Evolutionary conservation across 352 stramenopile species (phyloP).

Genomic region (Globisporangium mamillatum): DNA sequence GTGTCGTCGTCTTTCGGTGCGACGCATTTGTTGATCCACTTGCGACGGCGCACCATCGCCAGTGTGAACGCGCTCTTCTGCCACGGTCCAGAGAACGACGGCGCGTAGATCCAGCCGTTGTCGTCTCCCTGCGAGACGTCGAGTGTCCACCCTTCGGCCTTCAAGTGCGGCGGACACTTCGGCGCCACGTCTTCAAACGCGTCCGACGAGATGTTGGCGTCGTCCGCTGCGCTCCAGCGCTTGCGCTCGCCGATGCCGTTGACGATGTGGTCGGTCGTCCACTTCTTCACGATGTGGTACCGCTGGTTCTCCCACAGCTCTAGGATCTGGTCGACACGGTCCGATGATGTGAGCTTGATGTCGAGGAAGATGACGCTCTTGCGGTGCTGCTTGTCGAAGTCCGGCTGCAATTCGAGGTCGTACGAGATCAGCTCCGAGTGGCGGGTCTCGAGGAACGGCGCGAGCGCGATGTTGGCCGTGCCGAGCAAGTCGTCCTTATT

Average conservation of each 20-base stretch:
- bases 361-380: conserved; percentile 61
- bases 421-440: conserved; percentile 51
- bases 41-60: conserved; percentile 73
- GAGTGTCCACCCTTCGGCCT: conserved; percentile 69
- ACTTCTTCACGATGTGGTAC: conserved; percentile 76
- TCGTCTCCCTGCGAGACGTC: conserved; percentile 77
- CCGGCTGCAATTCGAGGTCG: conserved; percentile 44
- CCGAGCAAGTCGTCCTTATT: conserved; percentile 59
- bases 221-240: conserved; percentile 63
- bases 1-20: conserved; percentile 15
- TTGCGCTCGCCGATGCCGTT: conserved; percentile 53
- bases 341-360: conserved; percentile 46
- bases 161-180: conserved; percentile 49
- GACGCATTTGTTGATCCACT: conserved; percentile 80
- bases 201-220: conserved; percentile 57
- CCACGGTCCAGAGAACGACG: conserved; percentile 73
- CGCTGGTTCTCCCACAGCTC: conserved; percentile 86
- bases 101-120: conserved; percentile 84
- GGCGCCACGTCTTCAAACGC: conserved; percentile 69
- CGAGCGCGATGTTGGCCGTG: conserved; percentile 43
- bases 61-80: conserved; percentile 72
- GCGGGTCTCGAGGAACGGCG: conserved; percentile 48
- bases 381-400: conserved; percentile 61
- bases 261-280: conserved; percentile 59
- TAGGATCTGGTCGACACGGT: conserved; percentile 58